Percentiles rank a stretch among this genome's conserved stretches.
Conservation (phyloP, 2,329 filamentous ascomycete species). For the Lachnellula arida region DNA sequence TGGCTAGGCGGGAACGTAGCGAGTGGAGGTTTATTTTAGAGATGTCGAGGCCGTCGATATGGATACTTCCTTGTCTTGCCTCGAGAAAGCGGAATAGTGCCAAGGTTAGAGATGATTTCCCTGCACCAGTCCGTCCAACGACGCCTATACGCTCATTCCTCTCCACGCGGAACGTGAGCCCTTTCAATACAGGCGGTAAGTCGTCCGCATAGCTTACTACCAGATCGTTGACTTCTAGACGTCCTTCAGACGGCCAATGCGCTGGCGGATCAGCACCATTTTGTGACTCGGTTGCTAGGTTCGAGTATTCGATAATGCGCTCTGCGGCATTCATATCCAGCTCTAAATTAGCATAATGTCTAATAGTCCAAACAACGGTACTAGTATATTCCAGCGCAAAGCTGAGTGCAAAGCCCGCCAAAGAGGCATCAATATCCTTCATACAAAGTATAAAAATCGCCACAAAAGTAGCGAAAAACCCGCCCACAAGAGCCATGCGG, state of each 20-base stretch:
- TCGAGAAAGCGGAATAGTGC: slow-evolving; percentile 76
- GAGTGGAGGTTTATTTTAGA: slow-evolving; percentile 66
- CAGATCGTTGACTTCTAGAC: slow-evolving; percentile 67
- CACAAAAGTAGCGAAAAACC: slow-evolving; percentile 62
- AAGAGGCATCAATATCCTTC: slow-evolving; percentile 58
- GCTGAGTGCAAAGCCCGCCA: slow-evolving; percentile 71
- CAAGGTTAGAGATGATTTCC: slow-evolving; percentile 71
- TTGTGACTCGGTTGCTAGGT: slow-evolving; percentile 62
- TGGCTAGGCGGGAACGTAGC: slow-evolving; percentile 68
- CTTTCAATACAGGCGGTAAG: slow-evolving; percentile 65
- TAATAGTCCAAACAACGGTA: slow-evolving; percentile 60
- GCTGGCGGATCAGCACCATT: slow-evolving; percentile 58
- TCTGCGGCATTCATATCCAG: slow-evolving; percentile 77
- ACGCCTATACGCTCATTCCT: slow-evolving; percentile 69
- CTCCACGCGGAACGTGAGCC: slow-evolving; percentile 61
- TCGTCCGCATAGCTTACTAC: slow-evolving; percentile 69
- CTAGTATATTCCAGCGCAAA: slow-evolving; percentile 67
- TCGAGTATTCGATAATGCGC: slow-evolving; percentile 69
- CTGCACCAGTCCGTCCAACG: slow-evolving; percentile 72
- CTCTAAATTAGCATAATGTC: slow-evolving; percentile 66
- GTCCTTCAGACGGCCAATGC: slow-evolving; percentile 70
- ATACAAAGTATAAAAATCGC: slow-evolving; percentile 59
- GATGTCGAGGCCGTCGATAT: slow-evolving; percentile 71
- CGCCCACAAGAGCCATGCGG: slow-evolving; percentile 65
- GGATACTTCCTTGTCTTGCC: slow-evolving; percentile 58